A percentile compares a stretch with the other conserved stretches of the same genome.
Conservation (phyloP, 2,329 filamentous ascomycete species). For the Penicillium sp. region DNA sequence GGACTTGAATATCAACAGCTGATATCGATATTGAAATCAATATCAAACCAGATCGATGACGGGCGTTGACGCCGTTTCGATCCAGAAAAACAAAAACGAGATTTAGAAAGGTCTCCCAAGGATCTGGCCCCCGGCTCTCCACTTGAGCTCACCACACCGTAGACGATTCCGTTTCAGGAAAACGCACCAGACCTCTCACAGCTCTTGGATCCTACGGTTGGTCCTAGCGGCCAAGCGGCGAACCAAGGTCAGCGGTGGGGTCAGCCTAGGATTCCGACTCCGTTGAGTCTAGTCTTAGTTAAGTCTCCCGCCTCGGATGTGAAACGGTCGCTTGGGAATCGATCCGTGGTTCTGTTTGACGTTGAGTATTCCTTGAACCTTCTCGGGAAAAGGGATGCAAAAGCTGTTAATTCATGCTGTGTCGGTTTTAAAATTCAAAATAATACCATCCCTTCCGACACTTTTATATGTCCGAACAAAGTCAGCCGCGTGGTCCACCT, state of each 20-base stretch:
- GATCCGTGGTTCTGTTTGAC: constrained; percentile 6
- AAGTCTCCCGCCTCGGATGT: constrained; percentile 12
- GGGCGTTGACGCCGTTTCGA: constrained; percentile 9
- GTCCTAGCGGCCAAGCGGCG: background rate
- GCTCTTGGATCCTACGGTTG: background rate
- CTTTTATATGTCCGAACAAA: background rate
- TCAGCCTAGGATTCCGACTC: background rate
- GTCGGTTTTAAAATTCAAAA: background rate
- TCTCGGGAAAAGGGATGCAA: background rate
- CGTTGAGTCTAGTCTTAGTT: background rate
- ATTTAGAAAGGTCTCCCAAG: background rate
- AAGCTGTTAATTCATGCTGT: background rate
- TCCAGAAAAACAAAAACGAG: background rate
- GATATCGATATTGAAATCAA: background rate
- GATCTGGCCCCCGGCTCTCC: background rate
- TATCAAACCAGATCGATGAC: background rate
- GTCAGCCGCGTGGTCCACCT: background rate
- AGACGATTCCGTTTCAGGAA: constrained; percentile 11
- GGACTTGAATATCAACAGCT: too few species aligned
- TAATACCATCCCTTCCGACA: background rate
- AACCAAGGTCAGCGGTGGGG: constrained; percentile 12
- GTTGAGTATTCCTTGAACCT: background rate
- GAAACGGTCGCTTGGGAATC: constrained; percentile 23
- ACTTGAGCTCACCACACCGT: background rate
- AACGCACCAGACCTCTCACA: constrained; percentile 5